phyloP scores from a whole-genome alignment of 2,329 filamentous ascomycete genomes.

The Sporothrix protearum region DNA sequence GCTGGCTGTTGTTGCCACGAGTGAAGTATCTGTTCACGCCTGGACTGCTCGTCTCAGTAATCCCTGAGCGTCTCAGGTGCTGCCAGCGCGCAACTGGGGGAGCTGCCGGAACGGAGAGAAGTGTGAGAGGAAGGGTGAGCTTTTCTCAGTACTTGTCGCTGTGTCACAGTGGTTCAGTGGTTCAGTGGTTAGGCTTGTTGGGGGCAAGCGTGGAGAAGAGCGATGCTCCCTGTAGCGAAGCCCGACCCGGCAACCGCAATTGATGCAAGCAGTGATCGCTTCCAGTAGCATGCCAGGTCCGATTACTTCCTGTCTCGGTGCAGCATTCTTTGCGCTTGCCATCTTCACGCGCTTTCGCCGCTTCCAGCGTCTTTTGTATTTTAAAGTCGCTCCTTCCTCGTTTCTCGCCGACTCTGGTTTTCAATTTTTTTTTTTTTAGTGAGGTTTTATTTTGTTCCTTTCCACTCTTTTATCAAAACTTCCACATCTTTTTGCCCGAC shows the following conservation, averaged over 20 bases:
- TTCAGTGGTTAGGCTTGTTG: neutral
- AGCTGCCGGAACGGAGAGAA: neutral
- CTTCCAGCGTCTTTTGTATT: neutral
- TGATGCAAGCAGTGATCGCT: conserved; percentile 9
- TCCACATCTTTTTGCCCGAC: neutral
- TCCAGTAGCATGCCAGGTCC: conserved; percentile 7
- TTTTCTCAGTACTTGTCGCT: neutral
- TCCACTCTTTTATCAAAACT: neutral
- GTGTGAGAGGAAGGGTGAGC: neutral
- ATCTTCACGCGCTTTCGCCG: neutral
- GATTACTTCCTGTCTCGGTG: conserved; percentile 2
- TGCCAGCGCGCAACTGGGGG: neutral
- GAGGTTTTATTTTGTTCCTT: neutral
- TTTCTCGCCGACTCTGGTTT: neutral
- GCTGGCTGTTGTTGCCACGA: conserved; percentile 6
- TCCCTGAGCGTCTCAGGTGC: neutral
- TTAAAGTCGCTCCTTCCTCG: neutral
- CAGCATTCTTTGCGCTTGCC: neutral
- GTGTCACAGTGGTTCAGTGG: neutral
- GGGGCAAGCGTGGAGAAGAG: neutral
- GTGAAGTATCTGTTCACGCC: neutral
- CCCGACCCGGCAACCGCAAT: conserved; percentile 12
- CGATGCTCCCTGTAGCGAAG: neutral
- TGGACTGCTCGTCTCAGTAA: neutral
- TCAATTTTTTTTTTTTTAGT: neutral